Evolutionary conservation across 352 stramenopile genomes (phyloP).

Genomic region (Phytophthora tubulina): DNA sequence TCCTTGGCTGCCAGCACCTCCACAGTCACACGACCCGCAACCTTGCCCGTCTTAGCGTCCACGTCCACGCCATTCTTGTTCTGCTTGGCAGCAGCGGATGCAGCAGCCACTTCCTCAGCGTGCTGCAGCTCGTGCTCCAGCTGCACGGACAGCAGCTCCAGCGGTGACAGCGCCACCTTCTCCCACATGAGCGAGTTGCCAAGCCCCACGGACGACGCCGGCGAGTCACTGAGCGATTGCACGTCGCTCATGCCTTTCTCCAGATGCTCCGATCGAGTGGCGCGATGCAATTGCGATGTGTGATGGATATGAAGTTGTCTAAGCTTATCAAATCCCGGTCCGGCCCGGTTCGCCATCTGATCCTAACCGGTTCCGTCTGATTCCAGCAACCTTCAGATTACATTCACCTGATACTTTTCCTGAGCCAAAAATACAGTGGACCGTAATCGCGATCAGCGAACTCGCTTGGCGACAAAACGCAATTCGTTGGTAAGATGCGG

Average conservation of each 20-base stretch:
- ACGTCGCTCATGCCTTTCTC: slow-evolving; percentile 54
- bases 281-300: slow-evolving; percentile 19
- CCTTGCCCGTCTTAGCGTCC: slow-evolving; percentile 61
- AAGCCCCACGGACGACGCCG: slow-evolving; percentile 53
- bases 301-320: slow-evolving; percentile 32
- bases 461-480: slow-evolving; percentile 6
- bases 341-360: slow-evolving; percentile 26
- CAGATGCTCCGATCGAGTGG: slow-evolving; percentile 15
- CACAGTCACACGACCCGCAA: slow-evolving; percentile 59
- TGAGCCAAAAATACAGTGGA: slow-evolving; percentile 3
- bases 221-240: slow-evolving; percentile 54
- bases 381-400: slow-evolving; percentile 16
- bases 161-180: slow-evolving; percentile 76
- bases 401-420: slow-evolving; percentile 20
- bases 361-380: slow-evolving; percentile 25
- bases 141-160: slow-evolving; percentile 77
- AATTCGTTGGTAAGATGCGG: slow-evolving; percentile 32
- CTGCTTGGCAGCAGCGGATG: slow-evolving; percentile 43
- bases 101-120: slow-evolving; percentile 52
- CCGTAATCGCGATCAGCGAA: slow-evolving; percentile 8
- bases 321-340: slow-evolving; percentile 11
- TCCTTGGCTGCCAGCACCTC: slow-evolving; percentile 60
- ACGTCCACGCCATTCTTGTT: slow-evolving; percentile 88
- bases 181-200: slow-evolving; percentile 81
- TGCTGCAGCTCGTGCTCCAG: slow-evolving; percentile 75